Evolutionary conservation across 257 asterid species (phyloP).

Genomic region (Solanum rostratum): DNA sequence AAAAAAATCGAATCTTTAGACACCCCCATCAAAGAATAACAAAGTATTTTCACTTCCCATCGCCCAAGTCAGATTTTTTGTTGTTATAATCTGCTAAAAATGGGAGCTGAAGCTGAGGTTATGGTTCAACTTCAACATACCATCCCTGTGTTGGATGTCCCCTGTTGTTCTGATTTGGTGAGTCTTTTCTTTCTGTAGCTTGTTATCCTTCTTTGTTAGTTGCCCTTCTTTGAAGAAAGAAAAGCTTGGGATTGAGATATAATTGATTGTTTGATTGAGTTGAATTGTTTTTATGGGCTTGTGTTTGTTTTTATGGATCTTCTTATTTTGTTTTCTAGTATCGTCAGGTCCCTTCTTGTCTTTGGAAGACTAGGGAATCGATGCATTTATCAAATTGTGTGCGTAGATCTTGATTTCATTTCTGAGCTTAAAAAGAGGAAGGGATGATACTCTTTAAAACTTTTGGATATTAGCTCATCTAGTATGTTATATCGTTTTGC

Average conservation of each 20-base stretch:
- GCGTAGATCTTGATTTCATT: neutral
- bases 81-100: neutral
- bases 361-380: neutral
- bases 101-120: constrained; percentile 68
- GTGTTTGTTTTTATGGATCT: neutral
- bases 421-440: neutral
- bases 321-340: neutral
- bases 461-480: neutral
- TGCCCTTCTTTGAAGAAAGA: neutral
- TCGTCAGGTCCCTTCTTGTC: neutral
- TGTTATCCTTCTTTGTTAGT: neutral
- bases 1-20: neutral
- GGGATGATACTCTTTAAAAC: neutral
- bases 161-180: constrained; percentile 38
- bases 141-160: constrained; percentile 50
- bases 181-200: neutral
- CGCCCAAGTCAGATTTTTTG: neutral
- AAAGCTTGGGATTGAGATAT: neutral
- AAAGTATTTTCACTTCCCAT: neutral
- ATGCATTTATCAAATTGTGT: neutral
- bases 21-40: neutral
- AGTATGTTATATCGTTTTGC: neutral
- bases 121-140: constrained; percentile 33
- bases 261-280: neutral
- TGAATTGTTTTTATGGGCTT: neutral